These are phyloP conservation scores for Candida tibetensis DNA, from an alignment of 805 yeast genomes.

Conservation along the genomic window DNA sequence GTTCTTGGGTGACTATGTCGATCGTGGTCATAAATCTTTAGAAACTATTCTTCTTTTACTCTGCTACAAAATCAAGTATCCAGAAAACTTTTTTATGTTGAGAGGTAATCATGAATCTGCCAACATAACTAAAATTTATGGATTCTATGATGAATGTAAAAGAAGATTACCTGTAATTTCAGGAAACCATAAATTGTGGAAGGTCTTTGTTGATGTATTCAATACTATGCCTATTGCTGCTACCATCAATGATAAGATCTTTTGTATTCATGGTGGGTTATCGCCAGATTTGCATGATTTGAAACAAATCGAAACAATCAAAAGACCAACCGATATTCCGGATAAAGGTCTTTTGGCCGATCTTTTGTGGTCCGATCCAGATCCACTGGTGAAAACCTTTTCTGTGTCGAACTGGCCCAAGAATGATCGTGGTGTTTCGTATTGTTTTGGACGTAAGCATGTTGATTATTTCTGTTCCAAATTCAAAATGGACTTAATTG, in stretches of 20 bases:
- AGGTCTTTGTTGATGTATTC: constrained; percentile 51
- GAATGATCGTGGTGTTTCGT: constrained; percentile 81
- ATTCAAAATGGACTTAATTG: constrained; percentile 73
- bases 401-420: constrained; percentile 63
- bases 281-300: constrained; percentile 67
- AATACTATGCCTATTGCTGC: constrained; percentile 62
- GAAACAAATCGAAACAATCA: constrained; percentile 66
- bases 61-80: constrained; percentile 55
- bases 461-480: constrained; percentile 65
- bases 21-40: constrained; percentile 55
- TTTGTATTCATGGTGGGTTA: constrained; percentile 68
- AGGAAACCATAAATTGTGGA: constrained; percentile 46
- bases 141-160: constrained; percentile 61
- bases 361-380: constrained; percentile 83
- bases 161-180: constrained; percentile 39
- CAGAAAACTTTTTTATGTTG: constrained; percentile 59
- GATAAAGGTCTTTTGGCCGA: constrained; percentile 77
- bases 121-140: constrained; percentile 56
- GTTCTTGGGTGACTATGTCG: constrained; percentile 59
- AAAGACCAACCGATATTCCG: constrained; percentile 82
- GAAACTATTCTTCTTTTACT: constrained; percentile 52
- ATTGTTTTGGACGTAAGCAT: constrained; percentile 69
- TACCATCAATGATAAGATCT: constrained; percentile 54
- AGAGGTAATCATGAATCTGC: constrained; percentile 62
- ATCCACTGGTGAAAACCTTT: constrained; percentile 36